Evolutionary conservation across 129 eudicot species (phyloP).

Genomic region (Erigeron canadensis): DNA sequence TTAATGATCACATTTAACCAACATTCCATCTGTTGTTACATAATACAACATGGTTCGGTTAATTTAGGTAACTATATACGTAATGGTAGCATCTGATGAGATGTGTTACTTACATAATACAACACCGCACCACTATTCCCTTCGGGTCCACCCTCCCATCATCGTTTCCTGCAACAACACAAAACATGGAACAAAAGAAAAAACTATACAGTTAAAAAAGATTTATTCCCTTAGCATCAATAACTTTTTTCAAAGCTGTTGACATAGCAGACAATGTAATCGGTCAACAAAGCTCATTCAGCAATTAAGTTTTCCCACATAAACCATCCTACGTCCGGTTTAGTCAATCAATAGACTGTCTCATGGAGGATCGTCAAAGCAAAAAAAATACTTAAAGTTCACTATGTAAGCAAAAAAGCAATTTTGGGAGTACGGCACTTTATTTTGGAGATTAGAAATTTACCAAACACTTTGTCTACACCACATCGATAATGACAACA

Average conservation of each 20-base stretch:
- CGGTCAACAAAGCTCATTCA: neutral
- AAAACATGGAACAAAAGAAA: constrained; percentile 4
- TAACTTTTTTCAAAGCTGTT: neutral
- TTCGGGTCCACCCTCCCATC: constrained; percentile 72
- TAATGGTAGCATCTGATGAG: constrained; percentile 1
- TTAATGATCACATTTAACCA: constrained; percentile 29
- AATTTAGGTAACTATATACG: constrained; percentile 41
- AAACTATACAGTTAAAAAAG: neutral
- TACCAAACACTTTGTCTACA: constrained; percentile 1
- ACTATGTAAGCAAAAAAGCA: neutral
- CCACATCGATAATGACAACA: constrained; percentile 7
- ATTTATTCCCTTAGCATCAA: neutral
- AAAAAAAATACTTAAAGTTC: neutral
- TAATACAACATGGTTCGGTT: constrained; percentile 31
- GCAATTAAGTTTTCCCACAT: neutral
- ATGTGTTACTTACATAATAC: constrained; percentile 55
- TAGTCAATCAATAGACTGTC: neutral
- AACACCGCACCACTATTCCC: constrained; percentile 61
- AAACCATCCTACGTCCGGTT: too few relatives aligned
- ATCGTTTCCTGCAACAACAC: constrained; percentile 56
- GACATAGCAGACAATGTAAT: neutral
- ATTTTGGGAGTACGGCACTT: neutral
- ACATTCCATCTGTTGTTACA: constrained; percentile 29
- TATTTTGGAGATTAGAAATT: neutral
- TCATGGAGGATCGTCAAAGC: neutral